Percentiles rank a stretch among this genome's conserved stretches.
Conservation (phyloP, 2,329 filamentous ascomycete species). For the Rutstroemia sp. region DNA sequence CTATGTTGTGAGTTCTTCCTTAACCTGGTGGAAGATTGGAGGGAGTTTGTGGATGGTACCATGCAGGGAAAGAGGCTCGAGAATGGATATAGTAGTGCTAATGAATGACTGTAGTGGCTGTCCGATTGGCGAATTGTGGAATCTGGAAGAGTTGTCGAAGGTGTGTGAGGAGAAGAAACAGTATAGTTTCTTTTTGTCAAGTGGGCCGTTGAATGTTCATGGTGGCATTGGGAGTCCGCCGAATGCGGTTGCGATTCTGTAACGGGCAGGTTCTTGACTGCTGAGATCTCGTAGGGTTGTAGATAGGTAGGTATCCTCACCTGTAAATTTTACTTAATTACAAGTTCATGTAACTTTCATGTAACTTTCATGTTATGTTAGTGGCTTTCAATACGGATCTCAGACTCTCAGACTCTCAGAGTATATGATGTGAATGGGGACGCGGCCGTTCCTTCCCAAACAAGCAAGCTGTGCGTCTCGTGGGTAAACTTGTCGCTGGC, state of each 20-base stretch:
- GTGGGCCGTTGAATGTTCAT: conserved; percentile 44
- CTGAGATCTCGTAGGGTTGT: not conserved
- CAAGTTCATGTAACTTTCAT: no score
- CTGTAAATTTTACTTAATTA: no score
- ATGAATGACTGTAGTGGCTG: conserved; percentile 16
- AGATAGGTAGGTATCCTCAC: not conserved
- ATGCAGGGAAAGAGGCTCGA: not conserved
- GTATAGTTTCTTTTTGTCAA: conserved; percentile 58
- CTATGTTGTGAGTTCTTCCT: conserved; percentile 7
- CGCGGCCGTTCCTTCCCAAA: no score
- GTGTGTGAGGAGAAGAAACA: conserved; percentile 44
- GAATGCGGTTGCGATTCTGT: conserved; percentile 22
- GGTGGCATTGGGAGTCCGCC: conserved; percentile 21
- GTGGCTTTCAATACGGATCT: no score
- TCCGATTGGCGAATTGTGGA: conserved; percentile 27
- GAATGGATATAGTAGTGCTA: not conserved
- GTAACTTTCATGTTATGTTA: no score
- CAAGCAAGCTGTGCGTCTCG: no score
- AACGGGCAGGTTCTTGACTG: not conserved
- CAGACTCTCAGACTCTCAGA: no score
- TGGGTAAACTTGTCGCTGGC: no score
- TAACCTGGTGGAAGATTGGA: not conserved
- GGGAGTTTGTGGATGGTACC: no score
- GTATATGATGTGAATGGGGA: no score
- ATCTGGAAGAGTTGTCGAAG: conserved; percentile 26